Base-by-base conservation (phyloP, 768 basidiomycete species). In the Xerocomellus chrysenteron region DNA sequence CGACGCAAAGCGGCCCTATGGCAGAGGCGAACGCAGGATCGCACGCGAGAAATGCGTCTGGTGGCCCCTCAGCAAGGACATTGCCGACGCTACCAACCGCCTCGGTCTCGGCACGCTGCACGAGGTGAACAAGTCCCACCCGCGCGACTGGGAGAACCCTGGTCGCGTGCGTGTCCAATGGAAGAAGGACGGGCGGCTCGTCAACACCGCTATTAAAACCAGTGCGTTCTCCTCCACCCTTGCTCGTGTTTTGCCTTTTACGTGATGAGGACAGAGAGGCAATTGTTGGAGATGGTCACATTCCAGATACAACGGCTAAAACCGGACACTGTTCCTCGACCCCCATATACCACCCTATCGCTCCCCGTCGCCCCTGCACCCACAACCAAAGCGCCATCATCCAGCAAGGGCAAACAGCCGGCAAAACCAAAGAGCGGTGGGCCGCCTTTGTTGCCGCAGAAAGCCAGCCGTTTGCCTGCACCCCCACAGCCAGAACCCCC, bases 131-230 rank as follows among this genome's bases (percentile, higher is more conserved):
- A 98, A 95, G 73, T 78, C 83, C 28, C 96, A 99, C 66, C 96
- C 96, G 12, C 83, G 92, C 50, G 96, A 99, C 72, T 99, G 96
- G 96, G 95, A 91, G 67, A 99, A 99, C 70, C 96, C 96, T 0
- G 96, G 96, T 10, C 83, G 96, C 26, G 92, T 99, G 56, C 84
- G 93, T 60, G 90, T 98, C 24, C 90, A 90, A 67, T 92, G 89
- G 88, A 93, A 90, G 80, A 88, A 87, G 70, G 87, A 92, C 56
- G 90, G 81, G 0, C 65, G 72, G 36, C 77, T 88, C 10, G 73
- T 88, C 56, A 88, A 92, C 65, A 76, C 81, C 3, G 66, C 70
- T n/a, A 85, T 93, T 66, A 85, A 82, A 75, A 88, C 86, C 33
- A 93, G 91, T 93, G 68, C 63, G 87, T 80, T 45, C 32, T 40